These are phyloP conservation scores for Sanghuangporus sanghuang DNA, from an alignment of 1,284 basidiomycete genomes.

Conservation along the genomic window DNA sequence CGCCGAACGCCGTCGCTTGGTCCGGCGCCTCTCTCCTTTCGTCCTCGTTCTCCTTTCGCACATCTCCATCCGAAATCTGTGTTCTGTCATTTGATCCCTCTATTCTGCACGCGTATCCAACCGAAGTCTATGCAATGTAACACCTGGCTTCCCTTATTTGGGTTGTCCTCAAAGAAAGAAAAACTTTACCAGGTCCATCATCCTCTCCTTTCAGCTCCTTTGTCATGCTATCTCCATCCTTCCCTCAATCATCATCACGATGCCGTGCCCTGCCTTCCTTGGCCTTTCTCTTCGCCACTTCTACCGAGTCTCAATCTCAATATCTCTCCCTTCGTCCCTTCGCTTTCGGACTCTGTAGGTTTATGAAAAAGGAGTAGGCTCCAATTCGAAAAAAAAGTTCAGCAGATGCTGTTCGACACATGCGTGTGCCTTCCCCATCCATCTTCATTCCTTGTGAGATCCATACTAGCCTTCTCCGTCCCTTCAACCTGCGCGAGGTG, in stretches of 20 bases:
- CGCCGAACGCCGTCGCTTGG: background rate
- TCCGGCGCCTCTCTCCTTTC: background rate
- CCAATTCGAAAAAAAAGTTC: background rate
- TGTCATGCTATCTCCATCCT: background rate
- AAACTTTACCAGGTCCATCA: background rate
- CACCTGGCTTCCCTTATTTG: background rate
- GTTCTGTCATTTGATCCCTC: background rate
- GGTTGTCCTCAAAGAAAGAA: background rate
- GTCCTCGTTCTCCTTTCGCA: background rate
- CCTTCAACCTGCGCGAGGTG: background rate
- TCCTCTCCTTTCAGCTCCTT: background rate
- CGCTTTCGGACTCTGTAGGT: background rate
- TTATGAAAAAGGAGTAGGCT: background rate
- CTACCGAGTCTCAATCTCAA: background rate
- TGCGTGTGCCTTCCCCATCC: background rate
- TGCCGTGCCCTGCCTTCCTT: background rate
- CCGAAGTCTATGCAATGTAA: background rate
- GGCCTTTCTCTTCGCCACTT: constrained; percentile 3
- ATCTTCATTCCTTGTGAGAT: background rate
- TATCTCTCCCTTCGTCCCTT: background rate
- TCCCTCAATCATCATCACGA: background rate
- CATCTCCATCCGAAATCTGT: constrained; percentile 3
- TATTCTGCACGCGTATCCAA: background rate
- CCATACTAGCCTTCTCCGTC: background rate
- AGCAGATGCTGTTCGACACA: background rate